Conservation (phyloP, 2,329 filamentous ascomycete genomes). For the Trichoderma polysporum region DNA sequence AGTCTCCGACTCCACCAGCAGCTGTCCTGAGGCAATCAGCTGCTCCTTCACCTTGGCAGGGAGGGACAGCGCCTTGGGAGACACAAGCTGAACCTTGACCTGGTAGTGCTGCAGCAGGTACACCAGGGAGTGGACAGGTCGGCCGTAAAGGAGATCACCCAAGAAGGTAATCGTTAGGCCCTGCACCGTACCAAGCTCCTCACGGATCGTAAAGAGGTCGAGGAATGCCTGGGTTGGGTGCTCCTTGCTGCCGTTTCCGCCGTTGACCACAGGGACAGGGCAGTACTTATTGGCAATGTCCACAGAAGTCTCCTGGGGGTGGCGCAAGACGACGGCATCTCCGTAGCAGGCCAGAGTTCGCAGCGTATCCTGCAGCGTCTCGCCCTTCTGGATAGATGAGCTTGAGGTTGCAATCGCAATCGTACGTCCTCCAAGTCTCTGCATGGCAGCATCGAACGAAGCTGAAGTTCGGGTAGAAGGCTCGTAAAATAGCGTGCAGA, state of each 20-base stretch:
- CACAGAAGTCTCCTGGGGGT: constrained; percentile 79
- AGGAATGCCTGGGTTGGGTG: constrained; percentile 97
- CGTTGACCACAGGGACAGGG: constrained; percentile 91
- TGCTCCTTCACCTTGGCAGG: constrained; percentile 72
- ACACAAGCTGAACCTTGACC: constrained; percentile 87
- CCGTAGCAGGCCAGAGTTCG: constrained; percentile 92
- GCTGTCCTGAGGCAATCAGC: constrained; percentile 71
- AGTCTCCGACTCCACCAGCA: constrained; percentile 71
- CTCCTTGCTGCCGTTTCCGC: constrained; percentile 91
- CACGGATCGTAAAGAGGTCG: constrained; percentile 96
- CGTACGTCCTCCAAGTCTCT: constrained; percentile 87
- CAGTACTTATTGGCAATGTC: constrained; percentile 84
- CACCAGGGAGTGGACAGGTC: constrained; percentile 91
- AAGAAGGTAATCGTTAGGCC: constrained; percentile 95
- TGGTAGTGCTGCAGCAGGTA: constrained; percentile 95
- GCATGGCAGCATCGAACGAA: constrained; percentile 98
- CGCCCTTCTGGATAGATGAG: constrained; percentile 91
- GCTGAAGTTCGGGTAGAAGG: constrained; percentile 93
- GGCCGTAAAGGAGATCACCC: constrained; percentile 88
- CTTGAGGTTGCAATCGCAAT: constrained; percentile 78
- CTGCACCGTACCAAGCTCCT: constrained; percentile 93
- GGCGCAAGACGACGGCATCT: constrained; percentile 93
- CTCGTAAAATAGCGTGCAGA: constrained; percentile 96
- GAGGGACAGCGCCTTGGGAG: constrained; percentile 74
- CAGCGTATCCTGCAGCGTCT: constrained; percentile 89